These are phyloP conservation scores for Russula griseocarnosa DNA, from an alignment of 768 basidiomycete species.

Conservation along the genomic window DNA sequence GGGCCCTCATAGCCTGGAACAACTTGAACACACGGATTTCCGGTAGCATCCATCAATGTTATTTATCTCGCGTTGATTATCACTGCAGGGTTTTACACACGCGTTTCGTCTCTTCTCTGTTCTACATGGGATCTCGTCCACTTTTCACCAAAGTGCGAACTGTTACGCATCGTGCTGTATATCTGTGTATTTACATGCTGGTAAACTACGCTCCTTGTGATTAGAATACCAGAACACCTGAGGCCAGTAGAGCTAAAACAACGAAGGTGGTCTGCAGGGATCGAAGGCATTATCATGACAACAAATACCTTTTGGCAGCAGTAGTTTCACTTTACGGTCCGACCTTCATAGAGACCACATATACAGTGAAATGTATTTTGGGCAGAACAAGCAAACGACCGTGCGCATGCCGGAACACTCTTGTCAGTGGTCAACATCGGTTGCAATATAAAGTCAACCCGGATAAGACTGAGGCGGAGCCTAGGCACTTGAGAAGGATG, in stretches of 20 bases:
- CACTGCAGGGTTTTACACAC: background rate
- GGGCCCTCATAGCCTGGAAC: background rate
- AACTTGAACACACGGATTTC: background rate
- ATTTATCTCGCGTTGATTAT: background rate
- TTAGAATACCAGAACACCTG: background rate
- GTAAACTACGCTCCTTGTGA: background rate
- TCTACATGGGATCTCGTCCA: background rate
- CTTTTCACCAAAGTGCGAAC: background rate
- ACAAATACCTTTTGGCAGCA: background rate
- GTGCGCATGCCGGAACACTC: no score
- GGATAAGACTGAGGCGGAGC: background rate
- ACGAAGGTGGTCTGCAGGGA: background rate
- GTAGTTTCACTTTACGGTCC: background rate
- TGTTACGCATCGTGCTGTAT: background rate
- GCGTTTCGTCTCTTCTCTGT: background rate
- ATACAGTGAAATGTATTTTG: no score
- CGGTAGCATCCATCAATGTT: background rate
- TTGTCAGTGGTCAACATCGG: no score
- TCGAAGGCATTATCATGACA: background rate
- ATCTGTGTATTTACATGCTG: background rate
- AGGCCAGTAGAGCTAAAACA: background rate
- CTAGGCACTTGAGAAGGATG: no score
- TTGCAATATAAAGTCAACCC: no score
- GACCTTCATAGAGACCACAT: background rate
- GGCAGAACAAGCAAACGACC: no score